A percentile compares a stretch with the other conserved stretches of the same genome.
These are phyloP conservation scores for Fusarium floridanum DNA, from an alignment of 2,329 filamentous ascomycete genomes.

Conservation along the genomic window DNA sequence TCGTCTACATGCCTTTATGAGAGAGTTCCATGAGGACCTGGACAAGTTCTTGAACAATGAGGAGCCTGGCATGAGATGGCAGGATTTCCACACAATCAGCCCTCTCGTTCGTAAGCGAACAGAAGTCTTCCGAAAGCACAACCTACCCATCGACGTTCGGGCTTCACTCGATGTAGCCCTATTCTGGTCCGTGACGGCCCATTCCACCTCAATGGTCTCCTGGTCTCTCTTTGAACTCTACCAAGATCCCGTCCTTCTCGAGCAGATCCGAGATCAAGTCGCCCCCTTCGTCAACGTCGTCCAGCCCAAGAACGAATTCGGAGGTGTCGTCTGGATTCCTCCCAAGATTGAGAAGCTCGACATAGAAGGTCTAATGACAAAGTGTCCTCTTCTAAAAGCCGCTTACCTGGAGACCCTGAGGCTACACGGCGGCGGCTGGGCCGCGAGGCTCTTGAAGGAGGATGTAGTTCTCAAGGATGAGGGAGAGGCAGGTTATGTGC, in stretches of 20 bases:
- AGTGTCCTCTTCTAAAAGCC: conserved; percentile 55
- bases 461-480: conserved; percentile 50
- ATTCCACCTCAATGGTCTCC: conserved; percentile 53
- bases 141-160: conserved; percentile 49
- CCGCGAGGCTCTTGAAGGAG: conserved; percentile 48
- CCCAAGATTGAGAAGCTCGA: conserved; percentile 52
- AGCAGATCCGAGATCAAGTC: conserved; percentile 56
- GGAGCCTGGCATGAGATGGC: conserved; percentile 52
- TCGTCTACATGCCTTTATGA: conserved; percentile 46
- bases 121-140: conserved; percentile 47
- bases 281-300: conserved; percentile 48
- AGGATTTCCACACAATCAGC: conserved; percentile 54
- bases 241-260: conserved; percentile 54
- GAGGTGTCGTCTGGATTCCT: conserved; percentile 52
- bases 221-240: conserved; percentile 60
- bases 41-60: conserved; percentile 51
- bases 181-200: conserved; percentile 56
- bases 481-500: conserved; percentile 42
- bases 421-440: conserved; percentile 53
- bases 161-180: conserved; percentile 52
- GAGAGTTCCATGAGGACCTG: conserved; percentile 53
- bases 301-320: conserved; percentile 54
- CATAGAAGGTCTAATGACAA: conserved; percentile 51
- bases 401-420: conserved; percentile 57
- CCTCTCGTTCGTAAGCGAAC: conserved; percentile 49